These are phyloP conservation scores for Colletotrichum aenigma DNA, from an alignment of 2,329 filamentous ascomycete genomes.

Conservation along the genomic window DNA sequence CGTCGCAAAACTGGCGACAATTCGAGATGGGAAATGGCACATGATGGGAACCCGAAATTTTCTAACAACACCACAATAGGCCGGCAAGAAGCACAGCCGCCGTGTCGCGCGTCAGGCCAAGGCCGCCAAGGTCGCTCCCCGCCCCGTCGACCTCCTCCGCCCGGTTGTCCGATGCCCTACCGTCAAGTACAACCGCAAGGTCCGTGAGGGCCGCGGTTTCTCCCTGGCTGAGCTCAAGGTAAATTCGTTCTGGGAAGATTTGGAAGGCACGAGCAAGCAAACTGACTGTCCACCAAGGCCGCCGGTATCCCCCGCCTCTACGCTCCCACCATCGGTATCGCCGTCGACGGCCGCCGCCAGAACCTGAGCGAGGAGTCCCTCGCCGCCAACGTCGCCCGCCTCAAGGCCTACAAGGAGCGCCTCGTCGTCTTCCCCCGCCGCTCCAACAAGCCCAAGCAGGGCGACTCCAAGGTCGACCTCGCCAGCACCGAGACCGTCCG, in stretches of 20 bases:
- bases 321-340: constrained; percentile 94
- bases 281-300: constrained; percentile 61
- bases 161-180: constrained; percentile 97
- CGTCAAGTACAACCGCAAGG: constrained; percentile 98
- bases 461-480: constrained; percentile 85
- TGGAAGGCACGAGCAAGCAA: neutral
- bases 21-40: constrained; percentile 21
- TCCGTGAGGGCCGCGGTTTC: constrained; percentile 97
- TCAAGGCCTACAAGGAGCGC: constrained; percentile 96
- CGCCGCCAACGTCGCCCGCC: constrained; percentile 92
- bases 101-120: constrained; percentile 91
- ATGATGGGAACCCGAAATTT: constrained; percentile 23
- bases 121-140: constrained; percentile 93
- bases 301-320: constrained; percentile 94
- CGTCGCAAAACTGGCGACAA: constrained; percentile 17
- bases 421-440: constrained; percentile 98
- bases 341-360: constrained; percentile 94
- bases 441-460: constrained; percentile 91
- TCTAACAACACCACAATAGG: constrained; percentile 53
- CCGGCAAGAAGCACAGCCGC: constrained; percentile 94
- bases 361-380: constrained; percentile 97
- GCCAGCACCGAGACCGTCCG: constrained; percentile 66
- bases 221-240: constrained; percentile 98
- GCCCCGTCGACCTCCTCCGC: constrained; percentile 95
- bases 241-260: constrained; percentile 35